Conservation (phyloP, 1,284 basidiomycete species). For the Sanguinoderma infundibulare region DNA sequence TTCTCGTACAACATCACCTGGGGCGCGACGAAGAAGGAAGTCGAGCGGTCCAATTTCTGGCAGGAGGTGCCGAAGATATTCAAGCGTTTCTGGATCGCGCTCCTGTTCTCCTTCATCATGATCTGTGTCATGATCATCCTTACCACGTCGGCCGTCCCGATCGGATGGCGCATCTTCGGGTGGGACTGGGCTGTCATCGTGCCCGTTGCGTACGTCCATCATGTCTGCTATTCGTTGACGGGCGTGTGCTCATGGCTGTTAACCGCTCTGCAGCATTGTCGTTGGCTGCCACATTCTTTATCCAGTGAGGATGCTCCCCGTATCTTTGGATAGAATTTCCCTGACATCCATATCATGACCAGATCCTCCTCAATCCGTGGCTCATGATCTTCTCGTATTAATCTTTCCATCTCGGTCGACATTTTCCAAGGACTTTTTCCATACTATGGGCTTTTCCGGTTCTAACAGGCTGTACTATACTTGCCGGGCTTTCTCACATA, state of each 20-base stretch:
- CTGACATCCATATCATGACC: constrained; percentile 9
- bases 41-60: constrained; percentile 86
- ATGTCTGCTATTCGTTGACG: neutral
- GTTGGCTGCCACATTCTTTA: constrained; percentile 70
- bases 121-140: constrained; percentile 60
- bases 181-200: constrained; percentile 72
- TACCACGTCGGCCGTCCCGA: constrained; percentile 53
- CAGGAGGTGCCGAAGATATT: constrained; percentile 84
- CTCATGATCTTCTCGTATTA: constrained; percentile 64
- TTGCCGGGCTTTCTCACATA: too few species aligned
- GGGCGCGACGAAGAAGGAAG: constrained; percentile 82
- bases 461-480: too few species aligned
- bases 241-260: constrained; percentile 6
- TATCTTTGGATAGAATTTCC: neutral
- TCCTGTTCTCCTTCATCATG: constrained; percentile 54
- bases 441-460: too few species aligned
- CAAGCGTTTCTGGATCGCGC: constrained; percentile 71
- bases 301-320: constrained; percentile 48
- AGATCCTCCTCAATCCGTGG: constrained; percentile 81
- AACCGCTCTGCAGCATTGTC: constrained; percentile 48
- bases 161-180: constrained; percentile 64
- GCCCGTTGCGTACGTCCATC: constrained; percentile 59
- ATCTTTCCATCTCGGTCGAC: neutral
- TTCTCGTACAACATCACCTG: constrained; percentile 87
- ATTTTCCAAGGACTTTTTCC: too few species aligned